Conservation (phyloP, 176 grass and related monocot species). For the Triticum timopheevii region DNA sequence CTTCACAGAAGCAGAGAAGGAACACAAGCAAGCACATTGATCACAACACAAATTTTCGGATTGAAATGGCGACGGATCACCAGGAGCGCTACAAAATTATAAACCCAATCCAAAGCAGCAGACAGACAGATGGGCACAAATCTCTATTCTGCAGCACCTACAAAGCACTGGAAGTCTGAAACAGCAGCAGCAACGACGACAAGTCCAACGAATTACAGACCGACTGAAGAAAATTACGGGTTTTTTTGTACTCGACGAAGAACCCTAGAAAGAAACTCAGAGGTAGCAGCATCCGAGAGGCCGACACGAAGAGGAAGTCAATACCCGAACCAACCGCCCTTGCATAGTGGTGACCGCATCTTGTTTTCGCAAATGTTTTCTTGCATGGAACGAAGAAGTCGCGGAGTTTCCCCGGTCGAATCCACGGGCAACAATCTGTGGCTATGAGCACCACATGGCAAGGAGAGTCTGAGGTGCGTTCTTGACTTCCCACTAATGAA, state of each 20-base stretch:
- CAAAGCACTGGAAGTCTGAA: conserved; percentile 31
- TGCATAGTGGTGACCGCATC: conserved; percentile 71
- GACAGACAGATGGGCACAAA: conserved; percentile 9
- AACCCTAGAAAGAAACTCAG: conserved; percentile 28
- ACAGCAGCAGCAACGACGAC: background rate
- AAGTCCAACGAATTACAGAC: conserved; percentile 33
- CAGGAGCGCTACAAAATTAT: conserved; percentile 16
- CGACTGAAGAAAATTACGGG: conserved; percentile 19
- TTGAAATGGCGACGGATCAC: conserved; percentile 20
- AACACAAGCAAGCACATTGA: background rate
- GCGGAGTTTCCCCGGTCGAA: conserved; percentile 6
- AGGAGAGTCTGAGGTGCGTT: conserved; percentile 99
- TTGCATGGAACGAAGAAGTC: conserved; percentile 6
- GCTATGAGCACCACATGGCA: conserved; percentile 85
- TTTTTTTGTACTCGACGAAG: conserved; percentile 43
- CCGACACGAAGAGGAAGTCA: conserved; percentile 74
- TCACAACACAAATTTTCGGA: conserved; percentile 23
- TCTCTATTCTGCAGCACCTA: conserved; percentile 35
- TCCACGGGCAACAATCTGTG: background rate
- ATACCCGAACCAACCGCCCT: conserved; percentile 99
- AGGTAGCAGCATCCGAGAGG: conserved; percentile 43
- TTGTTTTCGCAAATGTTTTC: background rate
- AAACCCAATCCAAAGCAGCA: background rate
- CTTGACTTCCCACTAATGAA: conserved; percentile 97
- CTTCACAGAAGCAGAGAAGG: background rate